A percentile compares a stretch with the other conserved stretches of the same genome.
Conservation (phyloP, 2,329 filamentous ascomycete species). For the Ophiosphaerella herpotricha region DNA sequence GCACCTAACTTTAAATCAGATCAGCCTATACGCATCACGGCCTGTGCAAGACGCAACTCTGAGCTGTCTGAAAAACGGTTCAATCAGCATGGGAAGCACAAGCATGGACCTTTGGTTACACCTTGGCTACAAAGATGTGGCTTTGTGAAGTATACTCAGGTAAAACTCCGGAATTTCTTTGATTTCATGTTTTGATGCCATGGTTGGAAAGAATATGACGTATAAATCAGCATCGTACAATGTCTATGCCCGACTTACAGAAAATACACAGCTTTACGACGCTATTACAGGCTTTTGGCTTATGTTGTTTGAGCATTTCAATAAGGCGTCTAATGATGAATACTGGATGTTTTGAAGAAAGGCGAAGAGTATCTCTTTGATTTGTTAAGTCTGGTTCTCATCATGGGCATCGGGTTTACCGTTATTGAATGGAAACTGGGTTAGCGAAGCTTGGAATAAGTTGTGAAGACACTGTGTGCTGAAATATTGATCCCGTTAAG, state of each 20-base stretch:
- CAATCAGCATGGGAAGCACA: conserved; percentile 28
- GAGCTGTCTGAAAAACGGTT: conserved; percentile 27
- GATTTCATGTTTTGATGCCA: not conserved
- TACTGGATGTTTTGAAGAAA: conserved; percentile 21
- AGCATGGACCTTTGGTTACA: conserved; percentile 26
- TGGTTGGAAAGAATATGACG: not conserved
- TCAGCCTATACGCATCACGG: conserved; percentile 24
- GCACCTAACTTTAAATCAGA: not conserved
- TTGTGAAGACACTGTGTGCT: too few relatives aligned
- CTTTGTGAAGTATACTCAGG: conserved; percentile 31
- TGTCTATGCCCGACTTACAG: conserved; percentile 18
- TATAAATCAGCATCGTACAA: conserved; percentile 24
- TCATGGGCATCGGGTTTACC: conserved; percentile 15
- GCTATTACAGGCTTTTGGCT: conserved; percentile 34
- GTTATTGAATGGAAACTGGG: conserved; percentile 20
- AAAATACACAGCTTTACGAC: conserved; percentile 22
- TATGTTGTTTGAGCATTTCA: conserved; percentile 28
- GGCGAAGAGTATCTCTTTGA: conserved; percentile 31
- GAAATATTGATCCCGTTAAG: too few relatives aligned
- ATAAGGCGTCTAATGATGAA: conserved; percentile 27
- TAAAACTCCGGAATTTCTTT: conserved; percentile 1
- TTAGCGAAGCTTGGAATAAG: not conserved
- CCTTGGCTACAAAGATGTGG: conserved; percentile 25
- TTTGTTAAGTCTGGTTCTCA: conserved; percentile 11
- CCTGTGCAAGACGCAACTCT: conserved; percentile 26